A percentile compares a stretch with the other conserved stretches of the same genome.
Evolutionary conservation across 2,329 filamentous ascomycete species (phyloP).

Genomic region (Fusarium longipes): DNA sequence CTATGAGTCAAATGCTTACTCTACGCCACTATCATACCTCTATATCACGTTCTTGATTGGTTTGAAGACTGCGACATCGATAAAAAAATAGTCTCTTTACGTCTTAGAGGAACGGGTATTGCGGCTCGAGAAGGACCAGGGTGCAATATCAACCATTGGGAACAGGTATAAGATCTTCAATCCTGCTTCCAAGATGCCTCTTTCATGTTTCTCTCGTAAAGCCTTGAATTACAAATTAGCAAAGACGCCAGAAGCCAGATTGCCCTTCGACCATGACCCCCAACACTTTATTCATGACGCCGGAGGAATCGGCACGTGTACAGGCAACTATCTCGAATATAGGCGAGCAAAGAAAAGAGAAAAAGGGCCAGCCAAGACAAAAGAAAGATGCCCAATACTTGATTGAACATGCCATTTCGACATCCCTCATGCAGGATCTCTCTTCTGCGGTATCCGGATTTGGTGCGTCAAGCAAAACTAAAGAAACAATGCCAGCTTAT

Average conservation of each 20-base stretch:
- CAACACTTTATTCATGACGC: constrained; percentile 49
- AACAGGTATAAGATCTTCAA: neutral
- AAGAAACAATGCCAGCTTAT: constrained; percentile 46
- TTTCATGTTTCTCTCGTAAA: accelerated
- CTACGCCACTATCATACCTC: accelerated
- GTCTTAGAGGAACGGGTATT: neutral
- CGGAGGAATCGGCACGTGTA: constrained; percentile 48
- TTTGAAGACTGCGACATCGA: neutral
- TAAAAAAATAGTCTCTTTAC: accelerated
- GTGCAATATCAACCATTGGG: neutral
- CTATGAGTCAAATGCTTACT: neutral
- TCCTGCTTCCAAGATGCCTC: neutral
- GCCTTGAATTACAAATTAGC: accelerated
- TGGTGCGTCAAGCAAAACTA: constrained; percentile 16
- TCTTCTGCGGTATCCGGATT: constrained; percentile 35
- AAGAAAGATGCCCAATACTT: constrained; percentile 31
- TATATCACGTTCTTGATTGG: accelerated
- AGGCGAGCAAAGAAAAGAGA: constrained; percentile 38
- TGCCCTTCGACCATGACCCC: neutral
- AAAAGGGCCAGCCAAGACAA: constrained; percentile 36
- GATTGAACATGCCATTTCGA: constrained; percentile 44
- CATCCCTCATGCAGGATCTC: constrained; percentile 51
- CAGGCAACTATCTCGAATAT: constrained; percentile 38
- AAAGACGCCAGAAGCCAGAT: accelerated
- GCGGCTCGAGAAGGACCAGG: neutral